Evolutionary conservation across 768 basidiomycete genomes (phyloP).

Genomic region (Trametes cingulata): DNA sequence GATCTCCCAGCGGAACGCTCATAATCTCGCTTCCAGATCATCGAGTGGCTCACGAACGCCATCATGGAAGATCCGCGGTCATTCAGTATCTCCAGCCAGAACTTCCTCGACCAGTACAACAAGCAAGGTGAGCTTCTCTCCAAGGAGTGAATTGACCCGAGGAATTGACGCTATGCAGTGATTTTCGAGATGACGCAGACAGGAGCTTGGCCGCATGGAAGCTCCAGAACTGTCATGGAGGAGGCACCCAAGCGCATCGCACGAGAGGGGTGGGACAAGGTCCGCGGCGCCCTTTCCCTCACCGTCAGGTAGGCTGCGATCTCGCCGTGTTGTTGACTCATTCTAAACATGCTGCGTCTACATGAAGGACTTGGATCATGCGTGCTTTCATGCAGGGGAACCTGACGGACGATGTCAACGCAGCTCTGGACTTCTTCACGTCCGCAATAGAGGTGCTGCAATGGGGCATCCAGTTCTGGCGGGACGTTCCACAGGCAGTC

Average conservation of each 20-base stretch:
- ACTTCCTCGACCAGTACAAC: slow-evolving; percentile 28
- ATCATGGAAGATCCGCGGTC: slow-evolving; percentile 31
- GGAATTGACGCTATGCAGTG: slow-evolving; percentile 15
- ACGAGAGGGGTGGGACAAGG: slow-evolving; percentile 31
- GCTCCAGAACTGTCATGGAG: slow-evolving; percentile 24
- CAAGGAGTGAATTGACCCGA: neutral
- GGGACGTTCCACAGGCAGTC: slow-evolving; percentile 38
- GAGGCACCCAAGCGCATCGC: slow-evolving; percentile 25
- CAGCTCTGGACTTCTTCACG: slow-evolving; percentile 37
- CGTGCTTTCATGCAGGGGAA: slow-evolving; percentile 35
- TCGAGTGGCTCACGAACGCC: slow-evolving; percentile 27
- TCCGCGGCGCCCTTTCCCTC: slow-evolving; percentile 36
- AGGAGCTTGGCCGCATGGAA: slow-evolving; percentile 25
- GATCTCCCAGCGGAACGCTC: too few relatives aligned
- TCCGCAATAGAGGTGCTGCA: slow-evolving; percentile 42
- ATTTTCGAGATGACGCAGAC: slow-evolving; percentile 20
- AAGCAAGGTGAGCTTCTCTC: slow-evolving; percentile 21
- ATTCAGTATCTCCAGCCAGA: slow-evolving; percentile 24
- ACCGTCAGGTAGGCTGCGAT: slow-evolving; percentile 39
- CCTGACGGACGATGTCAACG: slow-evolving; percentile 14
- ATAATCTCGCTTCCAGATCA: slow-evolving; percentile 14
- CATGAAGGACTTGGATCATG: slow-evolving; percentile 43
- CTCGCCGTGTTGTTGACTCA: neutral
- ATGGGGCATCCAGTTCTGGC: slow-evolving; percentile 44
- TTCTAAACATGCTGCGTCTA: neutral